A percentile compares a stretch with the other conserved stretches of the same genome.
Evolutionary conservation across 805 yeast species (phyloP).

Genomic region (Yamadazyma akitaensis): DNA sequence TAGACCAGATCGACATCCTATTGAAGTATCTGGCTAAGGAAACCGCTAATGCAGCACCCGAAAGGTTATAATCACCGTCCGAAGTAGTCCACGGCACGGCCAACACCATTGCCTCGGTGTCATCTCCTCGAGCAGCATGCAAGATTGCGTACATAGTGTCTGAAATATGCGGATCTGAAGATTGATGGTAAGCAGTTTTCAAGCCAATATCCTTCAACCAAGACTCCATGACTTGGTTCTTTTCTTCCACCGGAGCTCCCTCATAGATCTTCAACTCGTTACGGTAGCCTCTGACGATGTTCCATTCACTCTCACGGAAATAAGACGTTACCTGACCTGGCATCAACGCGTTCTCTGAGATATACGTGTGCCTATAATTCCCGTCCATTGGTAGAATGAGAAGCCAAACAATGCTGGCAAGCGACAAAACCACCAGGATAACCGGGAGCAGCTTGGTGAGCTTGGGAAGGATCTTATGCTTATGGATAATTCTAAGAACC

Average conservation of each 20-base stretch:
- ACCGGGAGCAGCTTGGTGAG: conserved; percentile 30
- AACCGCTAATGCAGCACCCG: conserved; percentile 72
- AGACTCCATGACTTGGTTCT: conserved; percentile 45
- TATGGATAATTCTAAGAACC: conserved; percentile 35
- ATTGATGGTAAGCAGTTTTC: conserved; percentile 45
- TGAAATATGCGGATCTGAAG: conserved; percentile 2
- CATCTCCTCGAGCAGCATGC: conserved; percentile 94
- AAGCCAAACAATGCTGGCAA: conserved; percentile 43
- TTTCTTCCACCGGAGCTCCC: conserved; percentile 21
- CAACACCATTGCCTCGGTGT: conserved; percentile 90
- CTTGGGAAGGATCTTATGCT: conserved; percentile 38
- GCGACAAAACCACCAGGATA: conserved; percentile 32
- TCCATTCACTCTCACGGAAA: conserved; percentile 94
- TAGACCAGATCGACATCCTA: conserved; percentile 92
- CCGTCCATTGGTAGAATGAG: conserved; percentile 73
- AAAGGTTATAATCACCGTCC: conserved; percentile 64
- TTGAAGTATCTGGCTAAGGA: conserved; percentile 77
- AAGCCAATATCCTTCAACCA: conserved; percentile 75
- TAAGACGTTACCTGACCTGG: conserved; percentile 94
- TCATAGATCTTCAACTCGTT: conserved; percentile 48
- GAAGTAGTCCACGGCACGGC: conserved; percentile 83
- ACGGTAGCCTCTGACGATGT: conserved; percentile 80
- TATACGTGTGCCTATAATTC: conserved; percentile 76
- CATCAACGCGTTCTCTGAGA: conserved; percentile 93
- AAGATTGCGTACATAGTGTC: conserved; percentile 69